A percentile compares a stretch with the other conserved stretches of the same genome.
These are phyloP conservation scores for Fusarium sambucinum DNA, from an alignment of 2,329 filamentous ascomycete species.

Conservation along the genomic window DNA sequence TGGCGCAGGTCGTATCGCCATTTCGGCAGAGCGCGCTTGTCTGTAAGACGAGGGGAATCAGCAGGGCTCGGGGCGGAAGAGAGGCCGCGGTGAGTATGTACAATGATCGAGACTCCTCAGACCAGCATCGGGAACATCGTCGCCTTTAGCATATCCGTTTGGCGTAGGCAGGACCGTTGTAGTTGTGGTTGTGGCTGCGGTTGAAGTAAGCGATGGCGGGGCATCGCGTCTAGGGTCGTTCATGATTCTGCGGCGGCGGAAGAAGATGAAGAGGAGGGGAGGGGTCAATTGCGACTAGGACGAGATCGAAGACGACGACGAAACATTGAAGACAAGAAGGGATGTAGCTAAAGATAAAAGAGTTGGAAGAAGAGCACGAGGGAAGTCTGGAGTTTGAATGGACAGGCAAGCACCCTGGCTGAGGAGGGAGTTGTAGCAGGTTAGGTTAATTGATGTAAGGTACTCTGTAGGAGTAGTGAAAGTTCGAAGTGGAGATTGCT, in stretches of 20 bases:
- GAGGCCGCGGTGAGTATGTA: constrained; percentile 50
- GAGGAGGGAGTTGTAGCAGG: constrained; percentile 29
- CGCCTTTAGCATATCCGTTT: constrained; percentile 37
- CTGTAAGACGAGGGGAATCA: constrained; percentile 58
- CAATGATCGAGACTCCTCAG: constrained; percentile 84
- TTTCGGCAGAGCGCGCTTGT: constrained; percentile 82
- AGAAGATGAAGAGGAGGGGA: not conserved
- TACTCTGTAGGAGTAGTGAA: constrained; percentile 3
- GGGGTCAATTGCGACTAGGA: constrained; percentile 43
- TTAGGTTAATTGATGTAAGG: constrained; percentile 21
- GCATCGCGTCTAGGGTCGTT: constrained; percentile 51
- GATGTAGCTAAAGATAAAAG: constrained; percentile 7
- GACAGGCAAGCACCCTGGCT: constrained; percentile 15
- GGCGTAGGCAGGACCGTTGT: constrained; percentile 24
- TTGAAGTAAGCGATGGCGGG: constrained; percentile 46
- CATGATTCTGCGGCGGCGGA: constrained; percentile 46
- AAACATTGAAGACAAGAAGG: constrained; percentile 32
- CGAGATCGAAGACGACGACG: constrained; percentile 26
- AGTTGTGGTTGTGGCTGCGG: constrained; percentile 16
- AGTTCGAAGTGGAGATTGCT: constrained; percentile 35
- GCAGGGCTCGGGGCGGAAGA: constrained; percentile 9
- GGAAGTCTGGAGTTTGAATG: constrained; percentile 16
- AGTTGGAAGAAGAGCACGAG: constrained; percentile 16
- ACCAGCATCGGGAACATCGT: constrained; percentile 73
- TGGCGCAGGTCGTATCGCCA: constrained; percentile 93